These are phyloP conservation scores for Saccharomyces paradoxus DNA, from an alignment of 805 yeast genomes.

Conservation along the genomic window DNA sequence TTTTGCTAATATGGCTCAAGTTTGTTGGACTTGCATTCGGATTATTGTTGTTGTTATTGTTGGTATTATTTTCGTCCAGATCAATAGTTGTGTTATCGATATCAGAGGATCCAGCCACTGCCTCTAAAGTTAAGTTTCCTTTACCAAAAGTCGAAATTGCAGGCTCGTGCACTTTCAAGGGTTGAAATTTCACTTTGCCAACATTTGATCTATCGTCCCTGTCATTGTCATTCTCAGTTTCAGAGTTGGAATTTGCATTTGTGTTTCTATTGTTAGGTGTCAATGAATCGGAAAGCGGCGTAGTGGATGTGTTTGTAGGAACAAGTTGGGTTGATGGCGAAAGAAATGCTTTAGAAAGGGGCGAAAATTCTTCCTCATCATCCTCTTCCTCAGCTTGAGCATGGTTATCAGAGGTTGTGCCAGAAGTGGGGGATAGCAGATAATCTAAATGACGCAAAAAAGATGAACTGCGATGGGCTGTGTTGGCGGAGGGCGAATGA, in stretches of 20 bases:
- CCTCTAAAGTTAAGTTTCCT: conserved; percentile 43
- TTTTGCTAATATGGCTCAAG: not conserved
- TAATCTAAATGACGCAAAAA: conserved; percentile 34
- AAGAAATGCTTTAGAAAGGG: not conserved
- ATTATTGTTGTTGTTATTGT: not conserved
- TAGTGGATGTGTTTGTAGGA: not conserved
- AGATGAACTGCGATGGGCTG: conserved; percentile 19
- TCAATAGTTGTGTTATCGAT: conserved; percentile 1
- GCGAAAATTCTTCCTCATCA: not conserved
- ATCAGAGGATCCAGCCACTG: conserved; percentile 11
- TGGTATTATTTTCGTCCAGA: not conserved
- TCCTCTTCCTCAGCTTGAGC: not conserved
- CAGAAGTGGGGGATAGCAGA: conserved; percentile 20
- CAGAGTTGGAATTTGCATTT: not conserved
- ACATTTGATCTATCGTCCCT: conserved; percentile 2
- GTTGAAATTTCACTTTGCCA: conserved; percentile 24
- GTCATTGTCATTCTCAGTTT: not conserved
- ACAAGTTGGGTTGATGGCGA: not conserved
- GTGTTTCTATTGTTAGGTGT: not conserved
- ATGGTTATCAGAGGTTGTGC: not conserved
- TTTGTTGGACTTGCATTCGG: not conserved
- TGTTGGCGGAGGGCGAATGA: conserved; percentile 8
- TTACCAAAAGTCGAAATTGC: conserved; percentile 47
- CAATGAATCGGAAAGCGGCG: not conserved
- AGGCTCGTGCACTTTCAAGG: conserved; percentile 32